Base-by-base conservation (phyloP, 805 yeast genomes). In the Priceomyces carsonii region DNA sequence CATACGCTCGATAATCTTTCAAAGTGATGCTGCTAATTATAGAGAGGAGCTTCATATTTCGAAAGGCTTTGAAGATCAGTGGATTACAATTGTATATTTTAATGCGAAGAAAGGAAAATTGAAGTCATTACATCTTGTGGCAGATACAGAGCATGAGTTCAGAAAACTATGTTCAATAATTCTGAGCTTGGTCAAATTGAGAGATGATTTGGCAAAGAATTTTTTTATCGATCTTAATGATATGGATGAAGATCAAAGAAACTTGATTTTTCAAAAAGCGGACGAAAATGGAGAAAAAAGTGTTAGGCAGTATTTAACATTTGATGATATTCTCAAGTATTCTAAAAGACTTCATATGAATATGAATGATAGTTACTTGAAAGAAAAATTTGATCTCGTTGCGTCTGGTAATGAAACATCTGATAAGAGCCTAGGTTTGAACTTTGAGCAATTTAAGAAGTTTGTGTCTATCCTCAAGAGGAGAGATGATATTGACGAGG, bases 21-120 rank as follows among this genome's bases (percentile, higher is more conserved):
- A 82, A 3, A 74, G 72, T 14, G 86, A 84, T 48, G 96, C 96
- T 1, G 73, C 75, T 22, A 86, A 87, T 46, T 91, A 89, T 53
- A 64, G 96, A 41, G 96, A 90, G 52, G 95, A 89, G 57, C 77
- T 86, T 46, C 80, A 83, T 23, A 74, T 88, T 1, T 75, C 89
- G 1, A 64, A 77, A 22, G 88, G 82, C 33, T 75, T 73, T 35
- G 78, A 79, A 28, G 65, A 69, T 8, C 59, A 76, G 6, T 91
- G 99, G 99, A 71, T 87, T 1, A 82, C 95, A 0, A 75, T 91
- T 20, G 77, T 88, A 8, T 91, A 87, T 53, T 75, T 70, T 38
- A 73, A 77, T 43, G 69, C 73, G 5, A 67, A 75, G 5, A 79
- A 74, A 36, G 69, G 75, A 33, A 85, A 83, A 53, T 64, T 87